A percentile compares a stretch with the other conserved stretches of the same genome.
Conservation (phyloP, 2,329 filamentous ascomycete genomes). For the Penicillium sp. region DNA sequence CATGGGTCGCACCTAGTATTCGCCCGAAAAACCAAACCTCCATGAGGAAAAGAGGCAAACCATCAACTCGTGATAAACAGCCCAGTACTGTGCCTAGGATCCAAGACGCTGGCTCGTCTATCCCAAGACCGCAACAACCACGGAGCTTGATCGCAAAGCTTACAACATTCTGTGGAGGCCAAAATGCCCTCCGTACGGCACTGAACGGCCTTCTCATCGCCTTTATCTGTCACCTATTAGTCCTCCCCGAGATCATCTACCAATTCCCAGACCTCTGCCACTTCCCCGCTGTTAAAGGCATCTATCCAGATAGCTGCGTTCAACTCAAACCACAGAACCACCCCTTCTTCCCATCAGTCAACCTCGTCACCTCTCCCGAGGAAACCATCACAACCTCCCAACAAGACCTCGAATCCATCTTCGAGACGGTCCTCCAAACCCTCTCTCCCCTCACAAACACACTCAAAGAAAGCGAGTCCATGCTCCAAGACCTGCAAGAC, state of each 20-base stretch:
- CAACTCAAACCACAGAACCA: conserved; percentile 12
- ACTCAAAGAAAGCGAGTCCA: conserved; percentile 33
- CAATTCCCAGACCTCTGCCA: conserved; percentile 32
- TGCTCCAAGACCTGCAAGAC: conserved; percentile 28
- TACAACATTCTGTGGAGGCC: background rate
- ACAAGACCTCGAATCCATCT: conserved; percentile 29
- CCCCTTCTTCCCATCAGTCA: conserved; percentile 4
- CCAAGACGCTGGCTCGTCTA: conserved; percentile 10
- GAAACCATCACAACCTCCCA: conserved; percentile 23
- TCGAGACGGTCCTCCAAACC: conserved; percentile 30
- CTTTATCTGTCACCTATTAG: conserved; percentile 34
- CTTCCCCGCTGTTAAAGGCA: conserved; percentile 21
- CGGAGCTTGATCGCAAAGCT: conserved; percentile 2
- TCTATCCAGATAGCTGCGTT: conserved; percentile 33
- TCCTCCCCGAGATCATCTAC: conserved; percentile 37
- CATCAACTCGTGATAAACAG: background rate
- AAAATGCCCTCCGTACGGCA: conserved; percentile 13
- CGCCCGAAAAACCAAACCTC: conserved; percentile 15
- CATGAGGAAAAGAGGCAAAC: conserved; percentile 27
- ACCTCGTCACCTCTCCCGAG: conserved; percentile 17
- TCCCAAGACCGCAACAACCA: background rate
- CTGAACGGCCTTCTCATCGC: conserved; percentile 30
- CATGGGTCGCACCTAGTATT: conserved; percentile 33
- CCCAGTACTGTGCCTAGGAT: background rate
- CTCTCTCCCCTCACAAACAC: conserved; percentile 25